phyloP scores from a whole-genome alignment of 208 protist species.

The Crithidia brevicula region DNA sequence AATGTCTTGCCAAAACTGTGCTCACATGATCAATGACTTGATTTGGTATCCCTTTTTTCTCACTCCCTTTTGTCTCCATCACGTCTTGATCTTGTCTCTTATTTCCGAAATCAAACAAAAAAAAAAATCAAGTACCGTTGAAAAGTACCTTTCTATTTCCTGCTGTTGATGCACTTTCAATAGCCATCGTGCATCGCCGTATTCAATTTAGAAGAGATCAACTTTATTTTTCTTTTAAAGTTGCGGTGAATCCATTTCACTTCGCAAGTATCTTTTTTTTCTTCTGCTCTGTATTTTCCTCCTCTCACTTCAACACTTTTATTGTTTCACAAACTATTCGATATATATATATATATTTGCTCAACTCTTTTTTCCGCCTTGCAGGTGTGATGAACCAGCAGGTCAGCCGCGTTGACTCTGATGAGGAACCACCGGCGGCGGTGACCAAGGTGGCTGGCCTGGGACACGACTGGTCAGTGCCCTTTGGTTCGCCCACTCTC shows the following conservation, averaged over 20 bases:
- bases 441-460: not conserved
- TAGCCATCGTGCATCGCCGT: no score
- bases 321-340: not conserved
- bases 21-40: no score
- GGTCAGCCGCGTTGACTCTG: slow-evolving; percentile 8
- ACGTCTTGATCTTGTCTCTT: no score
- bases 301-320: not conserved
- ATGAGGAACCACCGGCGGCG: slow-evolving; percentile 26
- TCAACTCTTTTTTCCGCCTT: not conserved
- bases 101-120: no score
- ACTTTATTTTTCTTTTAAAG: not conserved
- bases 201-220: no score
- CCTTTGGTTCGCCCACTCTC: not conserved
- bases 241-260: no score
- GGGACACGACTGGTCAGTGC: no score
- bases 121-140: no score
- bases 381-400: not conserved
- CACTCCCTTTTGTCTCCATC: no score
- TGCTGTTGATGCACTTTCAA: no score
- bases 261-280: not conserved
- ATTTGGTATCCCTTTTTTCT: no score
- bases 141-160: no score
- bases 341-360: not conserved
- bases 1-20: not conserved
- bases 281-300: not conserved